Base-by-base conservation (phyloP, 1,139 yeast species). In the Hyphopichia wangnamkhiaoensis region DNA sequence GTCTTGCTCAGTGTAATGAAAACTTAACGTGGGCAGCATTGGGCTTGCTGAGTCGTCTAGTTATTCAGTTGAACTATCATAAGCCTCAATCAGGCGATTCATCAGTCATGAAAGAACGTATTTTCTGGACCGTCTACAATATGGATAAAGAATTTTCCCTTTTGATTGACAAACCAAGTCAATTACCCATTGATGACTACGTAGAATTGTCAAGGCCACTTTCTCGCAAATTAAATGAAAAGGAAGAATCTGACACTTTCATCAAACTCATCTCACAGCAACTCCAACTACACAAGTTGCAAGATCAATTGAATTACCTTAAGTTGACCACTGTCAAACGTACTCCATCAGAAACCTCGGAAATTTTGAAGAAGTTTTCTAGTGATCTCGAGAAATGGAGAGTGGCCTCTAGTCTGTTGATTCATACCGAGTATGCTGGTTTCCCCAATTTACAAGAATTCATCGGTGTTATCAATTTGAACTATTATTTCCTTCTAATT, bases 91-190 rank as follows among this genome's bases (percentile, higher is more conserved):
- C 36, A 17, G 10, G 42, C 2, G 43, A 47, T 10, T 5, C 18
- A 4, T 38, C 42, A 10, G 21, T 31, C 12, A 38, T 50, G 26
- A 45, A 50, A 20, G 49, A 57, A 35, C 49, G 70, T 21, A 48
- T 68, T 5, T 67, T 70, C 41, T 71, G 76, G 75, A 53, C 74
- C 2, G 48, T 67, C 2, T 65, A 60, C 46, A 69, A 67, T 38
- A 47, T 71, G 37, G 78, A 72, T 43, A 64, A 65, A 35, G 74
- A 68, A 37, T 47, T 68, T 17, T 63, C 69, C 45, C 49, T 71
- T 12, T 43, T 68, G 34, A 47, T 58, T 23, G 52, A 56, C 30
- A 60, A 53, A 36, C 75, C 76, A 3, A 60, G 69, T 37, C 73
- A 65, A 45, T 51, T 65, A 28, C 71, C 72, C 12, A 34, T 44